Base-by-base conservation (phyloP, 305 asterid genomes). In the Fraxinus nigra region DNA sequence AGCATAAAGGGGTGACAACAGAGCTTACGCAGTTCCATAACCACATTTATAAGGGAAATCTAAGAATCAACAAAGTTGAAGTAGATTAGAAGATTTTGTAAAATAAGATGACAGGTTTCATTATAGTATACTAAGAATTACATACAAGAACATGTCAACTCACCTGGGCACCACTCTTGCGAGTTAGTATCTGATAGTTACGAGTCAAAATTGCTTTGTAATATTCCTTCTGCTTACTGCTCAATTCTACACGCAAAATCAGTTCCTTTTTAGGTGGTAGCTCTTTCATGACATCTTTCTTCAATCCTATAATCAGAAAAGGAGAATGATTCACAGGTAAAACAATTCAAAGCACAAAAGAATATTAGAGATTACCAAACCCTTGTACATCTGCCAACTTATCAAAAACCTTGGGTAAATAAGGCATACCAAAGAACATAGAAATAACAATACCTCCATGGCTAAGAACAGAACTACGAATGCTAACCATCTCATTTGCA, bases 1-100 rank as follows among this genome's bases (percentile, higher is more conserved):
- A 97, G 83, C 98, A 97, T 92, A 86, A 93, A 97, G 69, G 97
- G 97, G 86, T 97, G 99, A 86, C 98, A 93, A 81, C 98, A 97
- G 67, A 97, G 98, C 87, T 97, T 97, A 87, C 98, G 97, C 84
- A 97, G 94, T 88, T 97, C 98, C 98, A 97, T 97, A 85, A 97
- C 98, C 91, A 97, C 98, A 86, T 97, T 97, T 77, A 91, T 92
- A 74, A 94, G 98, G 46, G 99, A 97, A 80, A 92, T 93, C 99
- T 97, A 84, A 88, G 79, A 79, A 82, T 54, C 86, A 79, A 82
- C 78, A 86, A 79, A 67, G 80, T 72, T 51, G 26, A n/a, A 54
- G 65, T 54, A 84, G 65, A 78, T 84, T 78, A 81, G 80, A 73
- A 37, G 63, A 72, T 74, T 6, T 28, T 72, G 67, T 75, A 43